Conservation (phyloP, 805 yeast genomes). For the Grigorovia yakushimaensis region DNA sequence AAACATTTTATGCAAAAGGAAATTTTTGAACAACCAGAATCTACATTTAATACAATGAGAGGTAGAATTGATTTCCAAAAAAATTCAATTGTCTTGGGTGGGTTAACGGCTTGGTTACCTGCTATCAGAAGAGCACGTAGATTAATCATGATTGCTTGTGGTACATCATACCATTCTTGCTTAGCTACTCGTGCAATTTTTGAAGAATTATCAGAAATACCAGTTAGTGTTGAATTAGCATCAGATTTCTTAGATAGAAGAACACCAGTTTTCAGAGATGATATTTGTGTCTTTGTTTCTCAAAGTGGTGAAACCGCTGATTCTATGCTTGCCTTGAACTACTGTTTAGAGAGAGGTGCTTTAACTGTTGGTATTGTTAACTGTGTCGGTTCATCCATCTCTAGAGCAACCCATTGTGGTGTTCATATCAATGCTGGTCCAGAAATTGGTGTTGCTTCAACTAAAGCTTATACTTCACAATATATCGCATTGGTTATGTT, state of each 20-base stretch:
- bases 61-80: conserved; percentile 93
- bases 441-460: conserved; percentile 98
- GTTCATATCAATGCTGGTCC: conserved; percentile 99
- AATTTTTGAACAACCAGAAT: conserved; percentile 97
- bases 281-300: conserved; percentile 92
- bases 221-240: conserved; percentile 86
- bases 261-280: conserved; percentile 97
- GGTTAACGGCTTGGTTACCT: conserved; percentile 72
- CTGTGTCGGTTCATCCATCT: conserved; percentile 93
- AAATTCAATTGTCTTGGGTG: conserved; percentile 74
- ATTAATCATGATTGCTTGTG: conserved; percentile 97
- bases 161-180: conserved; percentile 98
- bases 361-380: conserved; percentile 95
- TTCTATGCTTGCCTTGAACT: conserved; percentile 86
- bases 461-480: conserved; percentile 98
- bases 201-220: conserved; percentile 93
- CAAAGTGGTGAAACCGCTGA: conserved; percentile 99
- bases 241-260: conserved; percentile 90
- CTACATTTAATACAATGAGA: conserved; percentile 97
- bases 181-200: conserved; percentile 92
- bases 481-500: conserved; percentile 94
- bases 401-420: conserved; percentile 97
- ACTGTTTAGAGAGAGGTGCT: conserved; percentile 95
- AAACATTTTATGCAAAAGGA: conserved; percentile 98
- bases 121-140: conserved; percentile 91